phyloP scores from a whole-genome alignment of 345 rosid species.

The Euphorbia peplus region DNA sequence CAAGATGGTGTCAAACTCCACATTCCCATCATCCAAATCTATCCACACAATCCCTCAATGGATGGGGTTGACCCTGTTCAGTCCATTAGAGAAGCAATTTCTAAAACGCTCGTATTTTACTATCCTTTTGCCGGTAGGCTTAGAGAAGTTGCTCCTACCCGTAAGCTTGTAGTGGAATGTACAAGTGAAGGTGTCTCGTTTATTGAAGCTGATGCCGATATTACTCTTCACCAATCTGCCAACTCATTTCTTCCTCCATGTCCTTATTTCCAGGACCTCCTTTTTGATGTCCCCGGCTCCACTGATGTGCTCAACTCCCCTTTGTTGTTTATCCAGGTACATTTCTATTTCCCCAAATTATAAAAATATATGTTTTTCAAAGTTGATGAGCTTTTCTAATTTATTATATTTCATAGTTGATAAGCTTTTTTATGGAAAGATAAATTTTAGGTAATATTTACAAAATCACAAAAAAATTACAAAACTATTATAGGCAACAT shows the following conservation, averaged over 20 bases:
- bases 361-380: no score
- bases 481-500: no score
- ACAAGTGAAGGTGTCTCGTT: not conserved
- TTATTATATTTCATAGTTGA: no score
- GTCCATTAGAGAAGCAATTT: conserved; percentile 13
- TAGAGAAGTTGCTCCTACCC: conserved; percentile 16
- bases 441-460: no score
- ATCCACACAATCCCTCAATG: conserved; percentile 10
- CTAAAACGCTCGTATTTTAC: conserved; percentile 19
- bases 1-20: conserved; percentile 23
- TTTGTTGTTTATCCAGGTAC: conserved; percentile 9
- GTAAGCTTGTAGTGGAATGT: conserved; percentile 15
- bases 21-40: conserved; percentile 17
- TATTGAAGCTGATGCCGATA: conserved; percentile 11
- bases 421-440: no score
- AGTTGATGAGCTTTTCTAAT: no score
- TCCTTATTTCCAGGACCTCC: not conserved
- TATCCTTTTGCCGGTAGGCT: conserved; percentile 28
- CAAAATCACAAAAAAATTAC: no score
- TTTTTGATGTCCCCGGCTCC: conserved; percentile 1
- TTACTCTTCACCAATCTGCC: not conserved
- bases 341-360: no score
- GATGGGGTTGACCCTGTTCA: conserved; percentile 13
- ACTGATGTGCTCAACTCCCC: not conserved
- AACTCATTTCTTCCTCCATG: not conserved